Conservation (phyloP, 1,284 basidiomycete genomes). For the Hemileia vastatrix region DNA sequence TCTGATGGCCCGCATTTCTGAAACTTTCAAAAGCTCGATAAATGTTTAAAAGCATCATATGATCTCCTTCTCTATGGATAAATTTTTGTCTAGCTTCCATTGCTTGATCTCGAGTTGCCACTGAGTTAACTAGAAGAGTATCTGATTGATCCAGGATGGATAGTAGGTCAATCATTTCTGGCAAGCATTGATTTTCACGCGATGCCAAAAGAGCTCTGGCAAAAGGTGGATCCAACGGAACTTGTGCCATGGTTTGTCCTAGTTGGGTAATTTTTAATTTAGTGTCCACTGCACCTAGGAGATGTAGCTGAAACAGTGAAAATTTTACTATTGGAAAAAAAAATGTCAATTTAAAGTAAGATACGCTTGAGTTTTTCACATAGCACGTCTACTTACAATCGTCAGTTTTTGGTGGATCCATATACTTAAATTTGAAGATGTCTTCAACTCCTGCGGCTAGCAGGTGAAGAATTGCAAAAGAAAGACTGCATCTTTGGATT, state of each 20-base stretch:
- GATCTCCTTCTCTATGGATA: constrained; percentile 37
- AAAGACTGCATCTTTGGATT: constrained; percentile 72
- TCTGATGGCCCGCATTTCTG: constrained; percentile 17
- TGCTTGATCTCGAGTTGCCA: constrained; percentile 45
- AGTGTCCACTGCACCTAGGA: constrained; percentile 61
- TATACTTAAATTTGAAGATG: constrained; percentile 65
- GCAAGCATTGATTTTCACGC: constrained; percentile 58
- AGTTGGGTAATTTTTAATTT: constrained; percentile 56
- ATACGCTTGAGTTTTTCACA: too few relatives aligned
- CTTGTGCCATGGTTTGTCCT: constrained; percentile 67
- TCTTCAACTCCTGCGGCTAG: constrained; percentile 53
- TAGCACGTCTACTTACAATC: constrained; percentile 52
- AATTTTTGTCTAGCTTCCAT: constrained; percentile 50
- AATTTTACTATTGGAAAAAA: constrained; percentile 50
- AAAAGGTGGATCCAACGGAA: constrained; percentile 74
- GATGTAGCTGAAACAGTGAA: constrained; percentile 63
- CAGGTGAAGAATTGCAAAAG: constrained; percentile 73
- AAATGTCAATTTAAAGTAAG: too few relatives aligned
- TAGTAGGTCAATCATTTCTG: constrained; percentile 67
- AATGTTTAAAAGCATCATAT: constrained; percentile 36
- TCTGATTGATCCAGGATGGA: constrained; percentile 58
- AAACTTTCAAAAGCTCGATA: constrained; percentile 50
- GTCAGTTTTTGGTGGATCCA: constrained; percentile 68
- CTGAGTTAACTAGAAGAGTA: constrained; percentile 49
- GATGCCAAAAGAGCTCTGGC: constrained; percentile 67